Conservation (phyloP, 1,284 basidiomycete species). For the Sporisorium graminicola region DNA sequence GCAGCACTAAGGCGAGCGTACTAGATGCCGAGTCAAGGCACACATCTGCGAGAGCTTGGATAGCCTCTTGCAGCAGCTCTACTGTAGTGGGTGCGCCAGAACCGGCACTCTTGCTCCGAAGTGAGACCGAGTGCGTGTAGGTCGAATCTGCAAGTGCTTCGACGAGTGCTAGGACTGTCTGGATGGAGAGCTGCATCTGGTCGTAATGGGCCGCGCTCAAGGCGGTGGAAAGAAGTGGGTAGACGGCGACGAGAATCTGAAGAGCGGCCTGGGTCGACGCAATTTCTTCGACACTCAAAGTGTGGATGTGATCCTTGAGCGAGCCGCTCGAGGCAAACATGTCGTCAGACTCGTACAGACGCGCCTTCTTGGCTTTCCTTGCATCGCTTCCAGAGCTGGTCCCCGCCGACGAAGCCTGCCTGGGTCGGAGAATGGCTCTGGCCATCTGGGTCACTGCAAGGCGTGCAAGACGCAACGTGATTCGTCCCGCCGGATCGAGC, state of each 20-base stretch:
- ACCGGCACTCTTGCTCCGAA: conserved; percentile 19
- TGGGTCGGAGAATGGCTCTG: conserved; percentile 20
- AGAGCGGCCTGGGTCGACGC: conserved; percentile 32
- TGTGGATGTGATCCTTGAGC: conserved; percentile 44
- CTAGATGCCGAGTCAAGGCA: conserved; percentile 33
- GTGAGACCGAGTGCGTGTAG: conserved; percentile 12
- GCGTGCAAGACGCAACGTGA: conserved; percentile 50
- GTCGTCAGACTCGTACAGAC: conserved; percentile 56
- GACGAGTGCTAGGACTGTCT: conserved; percentile 37
- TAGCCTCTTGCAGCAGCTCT: conserved; percentile 13
- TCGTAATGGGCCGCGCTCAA: conserved; percentile 46
- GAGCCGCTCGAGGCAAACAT: conserved; percentile 27
- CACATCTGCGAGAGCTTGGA: conserved; percentile 25
- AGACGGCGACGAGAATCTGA: conserved; percentile 34
- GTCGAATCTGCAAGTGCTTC: conserved; percentile 50
- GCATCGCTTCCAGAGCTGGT: conserved; percentile 11
- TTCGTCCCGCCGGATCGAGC: conserved; percentile 48
- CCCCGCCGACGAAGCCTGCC: background rate
- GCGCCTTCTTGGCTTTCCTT: conserved; percentile 45
- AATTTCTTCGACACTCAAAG: conserved; percentile 24
- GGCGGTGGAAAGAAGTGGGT: conserved; percentile 34
- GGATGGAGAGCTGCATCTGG: conserved; percentile 31
- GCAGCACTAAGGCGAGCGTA: conserved; percentile 32
- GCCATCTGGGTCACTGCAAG: conserved; percentile 29
- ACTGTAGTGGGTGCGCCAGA: conserved; percentile 5